Evolutionary conservation across 495 filamentous ascomycete species (phyloP), one percentile per base, ranked within the genome.

Genomic region (Penicillium cinerascens): DNA sequence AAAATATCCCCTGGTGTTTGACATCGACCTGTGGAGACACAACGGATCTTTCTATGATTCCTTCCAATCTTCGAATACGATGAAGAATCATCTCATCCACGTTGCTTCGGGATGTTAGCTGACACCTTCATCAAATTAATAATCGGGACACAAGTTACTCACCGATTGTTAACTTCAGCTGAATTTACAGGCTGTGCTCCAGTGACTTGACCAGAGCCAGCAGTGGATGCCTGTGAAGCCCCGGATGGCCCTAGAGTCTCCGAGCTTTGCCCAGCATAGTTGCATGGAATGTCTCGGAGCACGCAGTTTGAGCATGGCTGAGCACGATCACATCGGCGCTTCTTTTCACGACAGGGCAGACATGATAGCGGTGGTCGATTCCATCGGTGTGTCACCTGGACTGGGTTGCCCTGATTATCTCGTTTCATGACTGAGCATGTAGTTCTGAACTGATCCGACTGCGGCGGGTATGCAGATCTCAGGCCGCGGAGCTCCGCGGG

Each of bases 251-350:
- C 26, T 15, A 23, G 9, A 2, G 21, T 29, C n/a, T 54, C 45
- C 4, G 48, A 16, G 16, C 47, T 43, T 21, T 49, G 45, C 11
- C 54, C 44, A 2, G 50, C 22, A 23, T 62, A 66, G 46, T 56
- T 49, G 27, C 63, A 68, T 8, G 43, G 8, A 11, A 60, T 58
- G 4, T 54, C 52, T 42, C 64, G 38, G 26, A 61, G 56, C 17
- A 39, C 44, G 20, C 64, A 70, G 26, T 64, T 70, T 13, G 60
- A 64, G 40, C 67, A 70, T 21, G 67, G 67, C 44, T 63, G 59
- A 10, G 22, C 33, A 11, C 63, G 59, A 42, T 68, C 63, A 43
- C 67, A 70, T 7, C 65, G 60, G 8, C 56, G 45, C 35, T 68
- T 66, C 47, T 64, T 62, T 17, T 58, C 51, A 10, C 65, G 60